Conservation (phyloP, 176 grass and related monocot species). For the Aegilops bicornis region DNA sequence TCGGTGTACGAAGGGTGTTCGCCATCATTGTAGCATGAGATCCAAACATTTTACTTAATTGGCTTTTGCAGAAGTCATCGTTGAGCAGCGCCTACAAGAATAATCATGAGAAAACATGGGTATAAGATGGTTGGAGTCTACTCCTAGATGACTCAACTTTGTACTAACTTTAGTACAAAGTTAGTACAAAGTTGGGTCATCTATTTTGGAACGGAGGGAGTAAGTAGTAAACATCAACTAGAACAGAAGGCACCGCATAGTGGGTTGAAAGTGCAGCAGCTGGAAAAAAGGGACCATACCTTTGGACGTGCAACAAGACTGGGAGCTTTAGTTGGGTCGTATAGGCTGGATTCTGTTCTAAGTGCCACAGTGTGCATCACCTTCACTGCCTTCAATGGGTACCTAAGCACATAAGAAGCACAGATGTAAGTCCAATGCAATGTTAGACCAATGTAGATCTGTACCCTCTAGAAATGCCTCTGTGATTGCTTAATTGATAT, state of each 20-base stretch:
- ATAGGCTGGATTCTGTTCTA: slow-evolving; percentile 88
- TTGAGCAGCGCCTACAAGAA: slow-evolving; percentile 50
- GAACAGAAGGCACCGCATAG: neutral
- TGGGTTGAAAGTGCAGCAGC: slow-evolving; percentile 16
- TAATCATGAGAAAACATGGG: slow-evolving; percentile 25
- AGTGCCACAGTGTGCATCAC: slow-evolving; percentile 95
- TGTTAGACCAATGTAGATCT: neutral
- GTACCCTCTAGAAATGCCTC: neutral
- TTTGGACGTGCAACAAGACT: slow-evolving; percentile 46
- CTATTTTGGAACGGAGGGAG: no score
- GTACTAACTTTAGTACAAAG: no score
- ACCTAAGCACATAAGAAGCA: slow-evolving; percentile 53
- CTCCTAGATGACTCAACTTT: no score
- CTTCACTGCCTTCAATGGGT: slow-evolving; percentile 93
- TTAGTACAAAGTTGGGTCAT: no score
- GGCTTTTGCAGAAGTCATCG: slow-evolving; percentile 55
- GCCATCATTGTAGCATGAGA: slow-evolving; percentile 94
- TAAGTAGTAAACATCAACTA: slow-evolving; percentile 24
- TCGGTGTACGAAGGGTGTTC: slow-evolving; percentile 71
- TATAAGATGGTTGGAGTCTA: neutral
- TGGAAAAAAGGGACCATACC: slow-evolving; percentile 32
- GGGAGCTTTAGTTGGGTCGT: slow-evolving; percentile 36
- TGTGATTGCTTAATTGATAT: neutral
- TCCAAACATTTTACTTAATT: slow-evolving; percentile 89
- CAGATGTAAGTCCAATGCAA: slow-evolving; percentile 21